Percentiles rank a stretch among this genome's conserved stretches.
These are phyloP conservation scores for Arxiozyma heterogenica DNA, from an alignment of 1,139 yeast genomes.

Conservation along the genomic window DNA sequence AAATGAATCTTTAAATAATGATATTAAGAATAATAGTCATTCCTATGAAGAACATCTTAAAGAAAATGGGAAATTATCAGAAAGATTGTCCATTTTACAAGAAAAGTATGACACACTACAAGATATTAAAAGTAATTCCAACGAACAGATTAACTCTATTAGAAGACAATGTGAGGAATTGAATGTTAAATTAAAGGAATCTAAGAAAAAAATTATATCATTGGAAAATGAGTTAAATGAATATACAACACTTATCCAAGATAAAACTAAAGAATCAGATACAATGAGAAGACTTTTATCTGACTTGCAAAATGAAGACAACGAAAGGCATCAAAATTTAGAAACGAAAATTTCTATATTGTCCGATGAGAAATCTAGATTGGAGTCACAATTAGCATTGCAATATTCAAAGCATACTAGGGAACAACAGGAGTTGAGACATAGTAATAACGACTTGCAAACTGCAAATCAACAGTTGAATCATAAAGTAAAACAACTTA, in stretches of 20 bases:
- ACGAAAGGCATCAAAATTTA: slow-evolving; percentile 39
- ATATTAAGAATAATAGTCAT: slow-evolving; percentile 37
- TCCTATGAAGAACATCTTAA: slow-evolving; percentile 39
- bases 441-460: slow-evolving; percentile 27
- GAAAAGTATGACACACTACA: slow-evolving; percentile 43
- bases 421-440: slow-evolving; percentile 28
- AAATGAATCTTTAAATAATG: slow-evolving; percentile 34
- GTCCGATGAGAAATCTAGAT: slow-evolving; percentile 50
- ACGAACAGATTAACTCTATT: slow-evolving; percentile 48
- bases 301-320: slow-evolving; percentile 58
- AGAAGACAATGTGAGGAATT: slow-evolving; percentile 76
- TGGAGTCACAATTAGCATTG: slow-evolving; percentile 47
- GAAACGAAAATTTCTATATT: slow-evolving; percentile 36
- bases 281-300: slow-evolving; percentile 59
- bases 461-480: slow-evolving; percentile 23
- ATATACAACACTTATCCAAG: slow-evolving; percentile 61
- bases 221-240: slow-evolving; percentile 77
- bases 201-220: slow-evolving; percentile 49
- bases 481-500: slow-evolving; percentile 34
- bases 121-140: slow-evolving; percentile 40
- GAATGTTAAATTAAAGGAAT: slow-evolving; percentile 57
- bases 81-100: slow-evolving; percentile 44
- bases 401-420: slow-evolving; percentile 39
- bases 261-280: slow-evolving; percentile 68
- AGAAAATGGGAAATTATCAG: slow-evolving; percentile 45